Base-by-base conservation (phyloP, 139 green algal genomes). In the Chlorella ohadii region DNA sequence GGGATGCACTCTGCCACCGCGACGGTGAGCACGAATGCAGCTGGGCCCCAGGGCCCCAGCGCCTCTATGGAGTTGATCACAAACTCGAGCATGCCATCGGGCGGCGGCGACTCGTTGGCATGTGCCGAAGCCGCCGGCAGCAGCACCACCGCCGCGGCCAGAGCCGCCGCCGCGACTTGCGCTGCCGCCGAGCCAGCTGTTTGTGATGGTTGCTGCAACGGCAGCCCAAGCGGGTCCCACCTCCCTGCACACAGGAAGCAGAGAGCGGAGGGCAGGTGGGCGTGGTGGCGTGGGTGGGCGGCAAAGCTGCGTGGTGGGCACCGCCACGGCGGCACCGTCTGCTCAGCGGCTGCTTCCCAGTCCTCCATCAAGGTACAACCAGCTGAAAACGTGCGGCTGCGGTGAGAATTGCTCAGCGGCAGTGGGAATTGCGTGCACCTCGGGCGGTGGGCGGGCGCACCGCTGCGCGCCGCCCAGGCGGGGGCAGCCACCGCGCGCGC, bases 1-100 rank as follows among this genome's bases (percentile, higher is more conserved):
- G 95, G 95, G 19, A 98, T 90, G 87, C 95, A 93, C 91, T 98
- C 94, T 28, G 77, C 84, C 1, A 89, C n/a, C 71, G 91, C 91
- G 2, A 97, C 90, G 22, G 90, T 85, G 25, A 80, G 25, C 17
- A 96, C 81, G 78, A 97, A 96, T 17, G 91, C 41, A 0, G 91
- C 83, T 0, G 81, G 81, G 25, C 94, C 94, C 59, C 81, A 84
- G 0, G 94, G 91, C 0, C 94, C 94, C 75, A 96, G 81, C 4
- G 72, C 79, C 51, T 96, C 89, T 27, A 96, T 88, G 39, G 89
- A 75, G 27, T 22, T 27, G 28, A 83, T 74, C 27, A 74, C 19
- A n/a, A 83, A 74, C 36, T 83, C 78, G 63, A 83, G 39, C 19
- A 83, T 6, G 39, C 73, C 73, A 3, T 28, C 55, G 17, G 61